These are phyloP conservation scores for Trichoderma semiorbis DNA, from an alignment of 2,329 filamentous ascomycete species.

Conservation along the genomic window DNA sequence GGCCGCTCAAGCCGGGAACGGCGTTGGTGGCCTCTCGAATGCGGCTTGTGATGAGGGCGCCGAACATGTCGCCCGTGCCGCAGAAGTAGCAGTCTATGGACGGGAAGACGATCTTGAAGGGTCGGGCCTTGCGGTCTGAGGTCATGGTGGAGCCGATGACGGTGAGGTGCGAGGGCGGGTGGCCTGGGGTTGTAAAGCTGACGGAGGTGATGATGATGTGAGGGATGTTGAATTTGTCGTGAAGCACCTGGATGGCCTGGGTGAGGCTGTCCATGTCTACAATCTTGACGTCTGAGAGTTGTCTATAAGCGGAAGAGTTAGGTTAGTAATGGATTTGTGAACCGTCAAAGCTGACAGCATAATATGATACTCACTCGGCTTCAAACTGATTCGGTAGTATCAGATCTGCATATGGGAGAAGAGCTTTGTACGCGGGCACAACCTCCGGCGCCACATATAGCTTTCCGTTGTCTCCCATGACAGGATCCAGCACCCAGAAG, in stretches of 20 bases:
- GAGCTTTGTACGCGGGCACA: conserved; percentile 80
- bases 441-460: conserved; percentile 91
- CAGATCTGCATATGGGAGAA: conserved; percentile 79
- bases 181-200: conserved; percentile 56
- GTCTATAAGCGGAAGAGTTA: conserved; percentile 44
- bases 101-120: conserved; percentile 85
- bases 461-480: conserved; percentile 94
- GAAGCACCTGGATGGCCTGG: conserved; percentile 71
- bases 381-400: conserved; percentile 97
- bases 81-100: conserved; percentile 91
- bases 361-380: conserved; percentile 65
- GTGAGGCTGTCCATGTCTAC: conserved; percentile 69
- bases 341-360: not conserved
- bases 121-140: conserved; percentile 62
- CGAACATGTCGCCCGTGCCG: conserved; percentile 98
- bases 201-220: conserved; percentile 94
- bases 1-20: conserved; percentile 45
- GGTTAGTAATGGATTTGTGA: not conserved
- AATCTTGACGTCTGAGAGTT: conserved; percentile 82
- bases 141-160: conserved; percentile 75
- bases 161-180: conserved; percentile 53
- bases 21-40: conserved; percentile 74
- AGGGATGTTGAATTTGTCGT: conserved; percentile 71
- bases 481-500: conserved; percentile 96
- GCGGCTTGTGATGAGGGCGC: conserved; percentile 80